These are phyloP conservation scores for Pestalotiopsis fici DNA, from an alignment of 2,329 filamentous ascomycete genomes.

Conservation along the genomic window DNA sequence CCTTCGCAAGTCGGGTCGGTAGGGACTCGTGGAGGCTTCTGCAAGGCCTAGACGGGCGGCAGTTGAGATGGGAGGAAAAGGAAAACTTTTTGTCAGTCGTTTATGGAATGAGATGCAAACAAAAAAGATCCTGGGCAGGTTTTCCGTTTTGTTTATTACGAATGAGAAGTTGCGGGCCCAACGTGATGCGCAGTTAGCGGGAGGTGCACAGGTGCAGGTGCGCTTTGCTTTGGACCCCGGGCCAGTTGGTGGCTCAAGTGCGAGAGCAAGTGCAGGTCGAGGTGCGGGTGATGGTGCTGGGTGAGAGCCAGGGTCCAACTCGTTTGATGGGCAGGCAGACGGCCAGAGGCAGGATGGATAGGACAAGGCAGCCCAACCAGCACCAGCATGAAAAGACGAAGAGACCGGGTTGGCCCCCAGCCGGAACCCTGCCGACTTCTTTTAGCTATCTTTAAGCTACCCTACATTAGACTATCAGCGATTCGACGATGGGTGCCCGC, in stretches of 20 bases:
- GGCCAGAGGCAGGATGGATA: not conserved
- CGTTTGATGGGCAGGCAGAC: not conserved
- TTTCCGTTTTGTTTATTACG: conserved; percentile 5
- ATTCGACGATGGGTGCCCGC: not conserved
- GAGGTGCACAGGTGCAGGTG: not conserved
- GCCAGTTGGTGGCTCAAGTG: not conserved
- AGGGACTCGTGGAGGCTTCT: not conserved
- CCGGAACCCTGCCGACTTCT: not conserved
- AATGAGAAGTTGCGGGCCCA: conserved; percentile 7
- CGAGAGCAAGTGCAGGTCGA: too few species aligned
- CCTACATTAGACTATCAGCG: not conserved
- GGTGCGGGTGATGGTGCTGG: too few species aligned
- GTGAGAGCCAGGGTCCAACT: not conserved
- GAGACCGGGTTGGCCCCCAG: not conserved
- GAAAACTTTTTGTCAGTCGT: not conserved
- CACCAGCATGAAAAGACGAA: not conserved
- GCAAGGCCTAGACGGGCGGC: not conserved
- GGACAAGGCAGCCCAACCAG: not conserved
- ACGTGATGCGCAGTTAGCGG: conserved; percentile 2
- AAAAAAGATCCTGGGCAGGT: not conserved
- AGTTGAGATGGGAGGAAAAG: not conserved
- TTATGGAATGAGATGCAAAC: not conserved
- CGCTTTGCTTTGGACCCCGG: not conserved
- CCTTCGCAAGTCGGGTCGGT: not conserved
- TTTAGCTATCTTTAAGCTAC: not conserved